Evolutionary conservation across 2,329 filamentous ascomycete genomes (phyloP), one percentile per base, ranked within the genome.

Genomic region (Alternaria panax): DNA sequence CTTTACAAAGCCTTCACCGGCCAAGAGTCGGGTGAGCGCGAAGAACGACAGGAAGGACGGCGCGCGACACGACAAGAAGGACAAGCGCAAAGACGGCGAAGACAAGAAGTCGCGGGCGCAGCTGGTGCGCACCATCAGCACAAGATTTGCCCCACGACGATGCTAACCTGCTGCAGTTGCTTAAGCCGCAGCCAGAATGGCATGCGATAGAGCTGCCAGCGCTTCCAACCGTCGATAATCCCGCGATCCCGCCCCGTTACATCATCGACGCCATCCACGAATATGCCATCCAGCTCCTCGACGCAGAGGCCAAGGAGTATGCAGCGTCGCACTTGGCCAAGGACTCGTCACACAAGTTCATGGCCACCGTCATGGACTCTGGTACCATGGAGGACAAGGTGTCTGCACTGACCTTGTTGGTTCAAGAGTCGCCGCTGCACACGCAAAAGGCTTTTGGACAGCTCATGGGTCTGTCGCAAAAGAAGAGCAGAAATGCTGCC

Each of bases 351-450:
- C 91, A 96, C 79, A 96, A 93, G 77, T 99, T 99, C 83, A 89
- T 98, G 84, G 92, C 93, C 1, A 96, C 93, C 18, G 97, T 99
- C 76, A 97, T 98, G 92, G 84, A 92, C 9, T 96, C 93, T 2
- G 95, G 95, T 83, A 99, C 96, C 9, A 87, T 98, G 69, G 96
- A 93, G 56, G 95, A 99, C 78, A 98, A 97, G 78, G 90, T 98
- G 42, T 99, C 95, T 3, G 96, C 95, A 4, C 83, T 99, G 72
- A 99, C 95, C 5, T 84, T 99, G 68, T 91, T 95, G 56, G 89
- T 97, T 12, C 96, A 99, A 81, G 95, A 99, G 79, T 98, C 96
- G 8, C 95, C 95, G 18, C 82, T 98, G 51, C 95, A 99, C 79
- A 98, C 93, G 62, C 89, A 88, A 64, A 94, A 95, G 74, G 91